These are phyloP conservation scores for Imleria badia DNA, from an alignment of 768 basidiomycete species.

Conservation along the genomic window DNA sequence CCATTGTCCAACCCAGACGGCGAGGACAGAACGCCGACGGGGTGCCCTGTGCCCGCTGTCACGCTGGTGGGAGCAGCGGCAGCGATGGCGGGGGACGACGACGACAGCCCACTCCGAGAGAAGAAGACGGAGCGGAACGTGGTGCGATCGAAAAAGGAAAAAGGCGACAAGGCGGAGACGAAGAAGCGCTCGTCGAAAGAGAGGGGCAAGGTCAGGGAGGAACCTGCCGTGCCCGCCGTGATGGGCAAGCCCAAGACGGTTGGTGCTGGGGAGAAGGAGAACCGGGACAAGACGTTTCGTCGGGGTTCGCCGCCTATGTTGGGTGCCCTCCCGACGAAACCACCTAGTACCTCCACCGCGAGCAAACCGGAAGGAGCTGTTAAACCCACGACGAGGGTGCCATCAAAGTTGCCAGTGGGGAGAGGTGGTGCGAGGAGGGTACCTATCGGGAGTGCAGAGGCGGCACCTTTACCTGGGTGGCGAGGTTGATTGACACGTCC, in stretches of 20 bases:
- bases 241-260: slow-evolving; percentile 31
- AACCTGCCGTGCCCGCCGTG: slow-evolving; percentile 7
- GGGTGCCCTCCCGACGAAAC: slow-evolving; percentile 21
- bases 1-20: background rate
- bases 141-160: slow-evolving; percentile 7
- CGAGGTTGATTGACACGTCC: slow-evolving; percentile 39
- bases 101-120: slow-evolving; percentile 56
- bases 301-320: slow-evolving; percentile 24
- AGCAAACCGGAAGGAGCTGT: slow-evolving; percentile 12
- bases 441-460: slow-evolving; percentile 64
- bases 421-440: slow-evolving; percentile 63
- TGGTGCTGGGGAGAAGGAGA: slow-evolving; percentile 35
- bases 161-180: slow-evolving; percentile 8
- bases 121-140: slow-evolving; percentile 42
- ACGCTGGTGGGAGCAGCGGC: background rate
- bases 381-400: slow-evolving; percentile 11
- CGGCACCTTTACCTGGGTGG: slow-evolving; percentile 51
- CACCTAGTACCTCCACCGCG: background rate
- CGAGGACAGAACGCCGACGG: slow-evolving; percentile 27
- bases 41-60: slow-evolving; percentile 18
- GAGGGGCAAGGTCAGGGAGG: slow-evolving; percentile 40
- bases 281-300: slow-evolving; percentile 35
- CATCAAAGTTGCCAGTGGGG: slow-evolving; percentile 35
- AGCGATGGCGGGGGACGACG: slow-evolving; percentile 38
- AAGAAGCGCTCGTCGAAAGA: slow-evolving; percentile 37